Evolutionary conservation across 2,329 filamentous ascomycete species (phyloP).

Genomic region (Diaporthe sp.): DNA sequence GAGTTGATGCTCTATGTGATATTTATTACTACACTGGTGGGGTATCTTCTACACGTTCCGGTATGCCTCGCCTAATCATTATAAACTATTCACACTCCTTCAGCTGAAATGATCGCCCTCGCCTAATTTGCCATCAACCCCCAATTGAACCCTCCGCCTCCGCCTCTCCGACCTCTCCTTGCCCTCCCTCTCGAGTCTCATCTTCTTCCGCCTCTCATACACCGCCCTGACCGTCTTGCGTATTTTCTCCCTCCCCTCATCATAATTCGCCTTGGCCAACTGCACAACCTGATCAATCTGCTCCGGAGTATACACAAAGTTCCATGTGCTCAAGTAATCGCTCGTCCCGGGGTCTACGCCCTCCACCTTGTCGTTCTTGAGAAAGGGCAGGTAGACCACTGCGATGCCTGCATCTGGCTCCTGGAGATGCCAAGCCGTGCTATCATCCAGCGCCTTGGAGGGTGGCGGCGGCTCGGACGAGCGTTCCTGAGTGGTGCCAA

Average conservation of each 20-base stretch:
- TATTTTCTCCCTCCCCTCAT: constrained; percentile 84
- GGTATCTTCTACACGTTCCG: constrained; percentile 33
- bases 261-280: constrained; percentile 88
- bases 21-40: background rate
- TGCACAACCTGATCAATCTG: constrained; percentile 89
- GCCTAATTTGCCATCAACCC: constrained; percentile 69
- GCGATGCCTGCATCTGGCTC: constrained; percentile 86
- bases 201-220: constrained; percentile 89
- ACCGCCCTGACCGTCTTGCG: constrained; percentile 86
- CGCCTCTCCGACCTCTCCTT: constrained; percentile 56
- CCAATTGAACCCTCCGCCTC: constrained; percentile 63
- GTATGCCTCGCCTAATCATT: background rate
- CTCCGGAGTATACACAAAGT: constrained; percentile 94
- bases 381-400: constrained; percentile 90
- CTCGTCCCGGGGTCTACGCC: constrained; percentile 86
- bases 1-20: background rate
- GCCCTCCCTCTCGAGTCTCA: constrained; percentile 68
- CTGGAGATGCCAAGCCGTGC: constrained; percentile 78
- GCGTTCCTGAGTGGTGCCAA: constrained; percentile 85
- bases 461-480: constrained; percentile 64
- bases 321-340: constrained; percentile 97
- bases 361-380: constrained; percentile 84
- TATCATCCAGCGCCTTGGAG: constrained; percentile 70
- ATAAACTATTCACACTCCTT: background rate
- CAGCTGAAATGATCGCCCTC: constrained; percentile 78